Evolutionary conservation across 169 alveolate species (phyloP), one percentile per base, ranked within the genome.

Genomic region (Eimeria necatrix): DNA sequence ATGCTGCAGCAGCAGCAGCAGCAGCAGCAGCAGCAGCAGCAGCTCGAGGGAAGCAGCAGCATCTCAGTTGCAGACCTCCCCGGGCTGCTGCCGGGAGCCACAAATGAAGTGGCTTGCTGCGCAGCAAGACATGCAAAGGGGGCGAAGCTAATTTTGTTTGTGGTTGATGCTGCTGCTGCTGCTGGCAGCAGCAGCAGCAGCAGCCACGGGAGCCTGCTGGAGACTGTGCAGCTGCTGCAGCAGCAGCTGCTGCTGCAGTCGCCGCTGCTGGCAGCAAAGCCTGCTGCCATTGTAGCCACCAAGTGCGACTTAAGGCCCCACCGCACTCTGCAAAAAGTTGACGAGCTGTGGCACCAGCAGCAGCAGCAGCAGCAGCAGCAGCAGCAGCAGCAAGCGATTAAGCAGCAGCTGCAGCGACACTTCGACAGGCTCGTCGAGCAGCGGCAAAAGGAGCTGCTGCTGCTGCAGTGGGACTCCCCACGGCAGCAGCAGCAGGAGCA

Each of bases 11-110:
- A 89, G 26, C 95, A 92, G 32, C 60, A 80, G 26, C 22, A 22
- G 7, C 92, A 89, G 26, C 95, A 92, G 32, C 60, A 80, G 26
- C 49, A 14, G 68, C 68, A 56, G 68, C 68, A 56, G 68, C 68
- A 56, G 68, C 68, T 14, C 22, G 22, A 56, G 68, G 22, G 20
- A 14, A 14, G 12, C 12, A 14, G 68, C 22, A 56, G 68, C 68
- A 32, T 80, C n/a, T 4, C 89, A 18, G 70, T 80, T 49, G 89
- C 89, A 4, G 89, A 80, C 49, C 70, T 80, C 49, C 89, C 89
- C 3, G 89, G 89, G 32, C 89, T 80, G 9, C 64, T 52, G 14
- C 51, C 48, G 0, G 32, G 24, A 20, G 89, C 48, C 9, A 56
- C 60, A n/a, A 48, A 24, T 20, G 89, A 49, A 9, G 9, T 24